Base-by-base conservation (phyloP, 106 monocot genomes). In the Allium cepa region DNA sequence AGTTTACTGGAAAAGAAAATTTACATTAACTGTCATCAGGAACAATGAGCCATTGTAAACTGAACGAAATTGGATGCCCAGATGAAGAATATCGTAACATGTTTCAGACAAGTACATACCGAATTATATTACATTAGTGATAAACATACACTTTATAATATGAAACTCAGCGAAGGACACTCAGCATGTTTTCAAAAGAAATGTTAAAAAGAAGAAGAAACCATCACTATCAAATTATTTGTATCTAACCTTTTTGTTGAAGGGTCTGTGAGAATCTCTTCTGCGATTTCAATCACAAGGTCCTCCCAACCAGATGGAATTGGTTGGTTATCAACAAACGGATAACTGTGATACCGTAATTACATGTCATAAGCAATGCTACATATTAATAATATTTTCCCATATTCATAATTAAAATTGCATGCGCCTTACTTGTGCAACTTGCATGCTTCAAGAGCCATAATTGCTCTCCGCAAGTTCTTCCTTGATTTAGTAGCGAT, bases 391-490 rank as follows among this genome's bases (percentile, higher is more conserved):
- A 36, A 36, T 36, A 36, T 36, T 36, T 36, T 36, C 36, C 36
- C 36, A 36, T 2, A 36, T 36, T 36, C 36, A 36, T 36, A 36
- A 36, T 36, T 36, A 36, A 36, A 36, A 4, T 1, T 36, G 36
- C 36, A 36, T 36, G 36, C 5, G 53, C 53, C 11, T 2, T 78
- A 83, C 82, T 68, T 83, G 64, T 83, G 67, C 49, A 67, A 71
- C 72, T 69, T 83, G 75, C 82, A 83, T 71, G 82, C 74, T 68
- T 83, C 82, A 66, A 83, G 78, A 26, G 78, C 78, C 75, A 83
- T 71, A 55, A 78, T 83, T 58, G 82, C 78, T 53, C 53, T 60
- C 65, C 75, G 69, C 52, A 79, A 46, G 47, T 83, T 83, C 59
- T 75, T 60, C 78, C 59, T 78, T 45, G 78, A 83, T 58, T 71